These are phyloP conservation scores for Wickerhamiella slavikovae DNA, from an alignment of 805 yeast genomes.

Conservation along the genomic window DNA sequence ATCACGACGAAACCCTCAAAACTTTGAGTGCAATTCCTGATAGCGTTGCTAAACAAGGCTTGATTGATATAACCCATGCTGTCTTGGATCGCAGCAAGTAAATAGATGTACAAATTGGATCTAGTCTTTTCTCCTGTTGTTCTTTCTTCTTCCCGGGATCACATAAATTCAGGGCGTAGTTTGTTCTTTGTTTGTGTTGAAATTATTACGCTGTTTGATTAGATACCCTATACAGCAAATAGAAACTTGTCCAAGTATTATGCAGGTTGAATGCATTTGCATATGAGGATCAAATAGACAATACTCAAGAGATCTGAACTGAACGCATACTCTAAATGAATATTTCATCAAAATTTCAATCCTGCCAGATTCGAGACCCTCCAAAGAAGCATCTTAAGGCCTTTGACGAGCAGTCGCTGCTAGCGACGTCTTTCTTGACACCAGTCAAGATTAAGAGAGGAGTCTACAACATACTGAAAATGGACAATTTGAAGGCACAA, in stretches of 20 bases:
- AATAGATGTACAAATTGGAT: background rate
- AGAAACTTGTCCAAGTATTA: too few relatives aligned
- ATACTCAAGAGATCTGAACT: background rate
- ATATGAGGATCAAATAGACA: background rate
- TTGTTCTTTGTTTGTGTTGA: background rate
- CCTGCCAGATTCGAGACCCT: too few relatives aligned
- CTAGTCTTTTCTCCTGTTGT: too few relatives aligned
- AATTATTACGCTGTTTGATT: background rate
- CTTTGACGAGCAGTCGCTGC: too few relatives aligned
- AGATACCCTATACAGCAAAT: background rate
- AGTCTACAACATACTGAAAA: constrained; percentile 9
- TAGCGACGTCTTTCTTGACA: too few relatives aligned
- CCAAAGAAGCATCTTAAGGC: too few relatives aligned
- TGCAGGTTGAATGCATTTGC: background rate
- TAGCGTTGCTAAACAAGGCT: constrained; percentile 73
- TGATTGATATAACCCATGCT: constrained; percentile 66
- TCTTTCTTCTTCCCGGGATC: too few relatives aligned
- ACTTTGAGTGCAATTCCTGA: constrained; percentile 58
- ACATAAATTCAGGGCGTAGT: too few relatives aligned
- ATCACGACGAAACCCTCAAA: constrained; percentile 52
- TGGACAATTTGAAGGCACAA: background rate
- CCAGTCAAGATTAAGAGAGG: too few relatives aligned
- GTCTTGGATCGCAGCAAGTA: constrained; percentile 64
- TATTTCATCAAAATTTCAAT: too few relatives aligned
- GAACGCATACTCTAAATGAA: too few relatives aligned